Evolutionary conservation across 2,329 filamentous ascomycete species (phyloP).

Genomic region (Talaromyces sp.): DNA sequence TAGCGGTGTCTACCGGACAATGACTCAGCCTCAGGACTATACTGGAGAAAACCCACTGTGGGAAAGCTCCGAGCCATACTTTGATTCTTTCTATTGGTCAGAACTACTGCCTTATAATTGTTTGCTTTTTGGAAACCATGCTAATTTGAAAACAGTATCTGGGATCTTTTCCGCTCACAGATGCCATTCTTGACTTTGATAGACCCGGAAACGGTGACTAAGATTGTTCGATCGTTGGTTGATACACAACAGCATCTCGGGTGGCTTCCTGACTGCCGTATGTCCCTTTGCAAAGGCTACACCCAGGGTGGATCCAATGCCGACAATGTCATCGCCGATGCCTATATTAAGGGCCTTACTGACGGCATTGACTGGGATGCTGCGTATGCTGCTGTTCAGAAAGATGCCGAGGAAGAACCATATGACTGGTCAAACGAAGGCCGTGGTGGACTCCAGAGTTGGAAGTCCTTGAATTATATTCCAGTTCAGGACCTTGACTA

Average conservation of each 20-base stretch:
- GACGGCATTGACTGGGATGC: constrained; percentile 62
- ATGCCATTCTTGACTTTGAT: constrained; percentile 29
- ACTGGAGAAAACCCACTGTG: constrained; percentile 67
- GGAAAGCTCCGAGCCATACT: constrained; percentile 63
- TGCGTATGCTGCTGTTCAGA: constrained; percentile 64
- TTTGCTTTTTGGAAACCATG: neutral
- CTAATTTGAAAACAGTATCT: constrained; percentile 41
- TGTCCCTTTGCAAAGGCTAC: constrained; percentile 45
- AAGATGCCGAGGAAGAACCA: constrained; percentile 67
- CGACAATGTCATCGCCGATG: constrained; percentile 64
- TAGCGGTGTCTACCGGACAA: constrained; percentile 64
- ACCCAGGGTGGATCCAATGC: constrained; percentile 69
- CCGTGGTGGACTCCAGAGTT: constrained; percentile 64
- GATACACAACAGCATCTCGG: constrained; percentile 31
- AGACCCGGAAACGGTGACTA: constrained; percentile 26
- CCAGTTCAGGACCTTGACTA: constrained; percentile 65
- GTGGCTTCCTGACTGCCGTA: constrained; percentile 32
- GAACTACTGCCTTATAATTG: neutral
- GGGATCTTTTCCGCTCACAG: constrained; percentile 60
- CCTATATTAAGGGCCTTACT: constrained; percentile 61
- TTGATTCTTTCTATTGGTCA: constrained; percentile 61
- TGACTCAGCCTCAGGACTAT: constrained; percentile 67
- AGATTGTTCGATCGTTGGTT: constrained; percentile 29
- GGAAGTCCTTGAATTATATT: constrained; percentile 67
- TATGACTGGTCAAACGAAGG: constrained; percentile 66